Evolutionary conservation across 305 asterid species (phyloP).

Genomic region (Fraxinus greggii): DNA sequence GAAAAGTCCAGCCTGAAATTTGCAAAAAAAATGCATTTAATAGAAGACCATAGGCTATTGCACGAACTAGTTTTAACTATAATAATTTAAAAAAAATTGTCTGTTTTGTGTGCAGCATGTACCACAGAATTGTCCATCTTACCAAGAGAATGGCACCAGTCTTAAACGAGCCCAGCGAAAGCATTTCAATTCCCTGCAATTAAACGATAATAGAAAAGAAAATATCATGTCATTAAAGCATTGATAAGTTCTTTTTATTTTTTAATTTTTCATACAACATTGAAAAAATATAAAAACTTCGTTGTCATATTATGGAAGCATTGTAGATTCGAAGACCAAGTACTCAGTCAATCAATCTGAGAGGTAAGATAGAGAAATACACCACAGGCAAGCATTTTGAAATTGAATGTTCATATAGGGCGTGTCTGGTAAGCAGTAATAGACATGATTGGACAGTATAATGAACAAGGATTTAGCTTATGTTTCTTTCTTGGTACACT

Average conservation of each 20-base stretch:
- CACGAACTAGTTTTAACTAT: neutral
- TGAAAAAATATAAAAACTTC: neutral
- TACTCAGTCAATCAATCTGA: neutral
- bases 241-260: neutral
- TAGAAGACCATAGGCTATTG: neutral
- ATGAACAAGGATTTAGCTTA: neutral
- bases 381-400: neutral
- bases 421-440: neutral
- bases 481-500: neutral
- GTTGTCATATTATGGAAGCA: neutral
- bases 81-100: neutral
- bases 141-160: constrained; percentile 97
- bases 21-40: constrained; percentile 13
- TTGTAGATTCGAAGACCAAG: neutral
- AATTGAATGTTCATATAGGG: neutral
- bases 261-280: neutral
- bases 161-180: constrained; percentile 98
- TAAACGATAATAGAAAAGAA: neutral
- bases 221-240: neutral
- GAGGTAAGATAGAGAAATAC: neutral
- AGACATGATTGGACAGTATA: neutral
- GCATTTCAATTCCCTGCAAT: constrained; percentile 96
- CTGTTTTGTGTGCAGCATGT: neutral
- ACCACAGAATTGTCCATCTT: constrained; percentile 23
- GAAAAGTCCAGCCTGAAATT: constrained; percentile 80